Evolutionary conservation across 495 filamentous ascomycete species (phyloP).

Genomic region (Bathelium albidoporum): DNA sequence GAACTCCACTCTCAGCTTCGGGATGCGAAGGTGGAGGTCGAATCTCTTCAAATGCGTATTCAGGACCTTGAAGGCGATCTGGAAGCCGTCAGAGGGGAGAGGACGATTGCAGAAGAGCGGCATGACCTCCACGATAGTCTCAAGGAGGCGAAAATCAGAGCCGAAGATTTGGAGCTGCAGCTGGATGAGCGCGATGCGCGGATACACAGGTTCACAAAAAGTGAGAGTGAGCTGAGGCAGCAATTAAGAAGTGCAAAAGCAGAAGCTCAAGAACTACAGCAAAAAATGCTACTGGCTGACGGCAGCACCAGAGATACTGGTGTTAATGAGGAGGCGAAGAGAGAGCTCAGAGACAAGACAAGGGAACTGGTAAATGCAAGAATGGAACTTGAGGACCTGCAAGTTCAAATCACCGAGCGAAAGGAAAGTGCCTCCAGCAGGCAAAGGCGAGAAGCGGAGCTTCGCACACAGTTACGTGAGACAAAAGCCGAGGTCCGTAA

Average conservation of each 20-base stretch:
- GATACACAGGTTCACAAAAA: slow-evolving; percentile 8
- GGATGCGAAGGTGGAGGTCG: slow-evolving; percentile 24
- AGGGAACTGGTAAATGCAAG: slow-evolving; percentile 13
- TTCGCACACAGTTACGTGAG: slow-evolving; percentile 15
- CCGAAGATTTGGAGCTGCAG: slow-evolving; percentile 52
- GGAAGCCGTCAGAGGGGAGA: slow-evolving; percentile 26
- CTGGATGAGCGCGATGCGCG: slow-evolving; percentile 35
- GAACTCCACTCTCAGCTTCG: slow-evolving; percentile 22
- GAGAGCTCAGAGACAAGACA: slow-evolving; percentile 16
- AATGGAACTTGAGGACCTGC: slow-evolving; percentile 15
- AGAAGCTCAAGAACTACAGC: slow-evolving; percentile 20
- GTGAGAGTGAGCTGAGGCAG: slow-evolving; percentile 38
- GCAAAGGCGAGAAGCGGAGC: slow-evolving; percentile 19
- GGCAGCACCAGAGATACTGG: slow-evolving; percentile 7
- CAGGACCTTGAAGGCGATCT: slow-evolving; percentile 30
- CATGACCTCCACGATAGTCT: slow-evolving; percentile 56
- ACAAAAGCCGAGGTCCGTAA: slow-evolving; percentile 15
- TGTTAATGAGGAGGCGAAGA: slow-evolving; percentile 16
- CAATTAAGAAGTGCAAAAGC: slow-evolving; percentile 14
- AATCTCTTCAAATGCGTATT: slow-evolving; percentile 20
- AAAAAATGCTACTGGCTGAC: slow-evolving; percentile 13
- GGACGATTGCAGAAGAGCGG: slow-evolving; percentile 48
- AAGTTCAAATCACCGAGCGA: slow-evolving; percentile 13
- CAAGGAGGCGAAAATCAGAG: slow-evolving; percentile 55
- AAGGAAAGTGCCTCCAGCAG: slow-evolving; percentile 18